phyloP scores from a whole-genome alignment of 1,284 basidiomycete species.

The Nidula niveotomentosa region DNA sequence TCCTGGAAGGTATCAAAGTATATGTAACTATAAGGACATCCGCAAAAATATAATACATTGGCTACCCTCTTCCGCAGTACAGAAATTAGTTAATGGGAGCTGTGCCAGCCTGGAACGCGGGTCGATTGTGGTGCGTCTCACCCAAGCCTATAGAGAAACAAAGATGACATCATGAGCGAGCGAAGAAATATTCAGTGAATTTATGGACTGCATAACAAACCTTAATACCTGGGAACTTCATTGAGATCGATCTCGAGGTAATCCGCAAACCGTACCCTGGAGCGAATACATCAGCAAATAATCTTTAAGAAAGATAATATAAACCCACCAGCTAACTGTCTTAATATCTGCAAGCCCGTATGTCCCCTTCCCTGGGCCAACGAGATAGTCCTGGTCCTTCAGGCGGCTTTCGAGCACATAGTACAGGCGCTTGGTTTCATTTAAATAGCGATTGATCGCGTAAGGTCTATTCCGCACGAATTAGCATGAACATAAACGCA shows the following conservation, averaged over 20 bases:
- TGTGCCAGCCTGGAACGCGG: conserved; percentile 21
- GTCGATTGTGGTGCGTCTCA: conserved; percentile 21
- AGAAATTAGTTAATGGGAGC: too few species aligned
- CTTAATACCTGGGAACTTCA: conserved; percentile 58
- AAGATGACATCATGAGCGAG: neutral
- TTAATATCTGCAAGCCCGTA: conserved; percentile 72
- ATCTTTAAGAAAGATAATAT: neutral
- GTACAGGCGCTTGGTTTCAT: conserved; percentile 80
- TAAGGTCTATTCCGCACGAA: neutral
- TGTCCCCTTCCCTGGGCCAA: conserved; percentile 63
- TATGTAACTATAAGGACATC: too few species aligned
- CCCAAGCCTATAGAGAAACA: conserved; percentile 26
- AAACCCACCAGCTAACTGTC: conserved; percentile 46
- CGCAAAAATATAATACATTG: too few species aligned
- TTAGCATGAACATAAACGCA: too few species aligned
- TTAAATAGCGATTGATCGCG: conserved; percentile 53
- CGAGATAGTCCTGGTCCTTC: conserved; percentile 63
- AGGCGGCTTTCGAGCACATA: conserved; percentile 75
- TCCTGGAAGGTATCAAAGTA: too few species aligned
- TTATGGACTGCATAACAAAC: conserved; percentile 19
- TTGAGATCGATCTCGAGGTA: conserved; percentile 53
- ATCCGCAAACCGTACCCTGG: conserved; percentile 47
- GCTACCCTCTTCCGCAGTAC: too few species aligned
- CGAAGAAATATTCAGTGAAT: too few species aligned
- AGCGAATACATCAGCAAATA: neutral